Conservation (phyloP, 1,284 basidiomycete genomes). For the Irpex lacteus region DNA sequence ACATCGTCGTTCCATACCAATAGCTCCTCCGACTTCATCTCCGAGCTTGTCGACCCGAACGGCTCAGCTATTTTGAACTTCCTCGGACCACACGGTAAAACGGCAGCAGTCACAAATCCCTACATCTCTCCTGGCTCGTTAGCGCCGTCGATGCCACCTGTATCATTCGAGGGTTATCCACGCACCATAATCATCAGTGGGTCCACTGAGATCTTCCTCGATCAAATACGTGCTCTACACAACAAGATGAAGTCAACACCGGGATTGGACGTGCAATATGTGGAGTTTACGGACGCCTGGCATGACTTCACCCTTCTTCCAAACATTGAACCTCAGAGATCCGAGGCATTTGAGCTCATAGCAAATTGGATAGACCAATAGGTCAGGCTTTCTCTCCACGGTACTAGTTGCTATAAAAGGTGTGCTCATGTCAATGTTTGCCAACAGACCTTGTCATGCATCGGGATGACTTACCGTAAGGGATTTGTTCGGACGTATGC, state of each 20-base stretch:
- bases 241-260: slow-evolving; percentile 38
- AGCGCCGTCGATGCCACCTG: slow-evolving; percentile 29
- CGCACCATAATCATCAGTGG: slow-evolving; percentile 53
- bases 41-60: not conserved
- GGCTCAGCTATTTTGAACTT: not conserved
- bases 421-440: too few species aligned
- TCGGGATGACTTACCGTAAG: too few species aligned
- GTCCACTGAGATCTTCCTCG: slow-evolving; percentile 50
- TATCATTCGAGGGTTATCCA: slow-evolving; percentile 52
- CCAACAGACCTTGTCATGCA: too few species aligned
- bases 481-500: too few species aligned
- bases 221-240: slow-evolving; percentile 37
- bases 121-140: slow-evolving; percentile 58
- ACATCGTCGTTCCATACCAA: slow-evolving; percentile 18
- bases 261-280: slow-evolving; percentile 45
- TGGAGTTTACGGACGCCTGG: slow-evolving; percentile 42
- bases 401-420: not conserved
- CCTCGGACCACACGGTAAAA: slow-evolving; percentile 4
- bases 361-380: slow-evolving; percentile 1
- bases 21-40: not conserved
- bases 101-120: slow-evolving; percentile 38
- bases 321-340: slow-evolving; percentile 12
- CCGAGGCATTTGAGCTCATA: slow-evolving; percentile 7
- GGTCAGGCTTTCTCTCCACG: not conserved
- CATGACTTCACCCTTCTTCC: slow-evolving; percentile 13